Evolutionary conservation across 2,329 filamentous ascomycete species (phyloP).

Genomic region (Amphichorda felina): DNA sequence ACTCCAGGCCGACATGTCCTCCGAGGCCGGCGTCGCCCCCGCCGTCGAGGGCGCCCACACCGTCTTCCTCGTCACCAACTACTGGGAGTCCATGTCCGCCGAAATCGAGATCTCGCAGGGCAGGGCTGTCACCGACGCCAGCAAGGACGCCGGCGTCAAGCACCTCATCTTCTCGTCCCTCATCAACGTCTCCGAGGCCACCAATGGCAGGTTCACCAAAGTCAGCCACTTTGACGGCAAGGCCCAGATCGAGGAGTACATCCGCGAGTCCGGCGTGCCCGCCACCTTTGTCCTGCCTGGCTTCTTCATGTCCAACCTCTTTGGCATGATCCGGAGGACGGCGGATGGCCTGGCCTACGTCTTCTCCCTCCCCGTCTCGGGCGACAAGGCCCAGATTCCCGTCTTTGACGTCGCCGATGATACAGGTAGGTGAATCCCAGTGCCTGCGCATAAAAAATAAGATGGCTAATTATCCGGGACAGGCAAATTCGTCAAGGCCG

Average conservation of each 20-base stretch:
- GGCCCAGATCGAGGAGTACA: constrained; percentile 43
- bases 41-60: constrained; percentile 30
- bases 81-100: constrained; percentile 19
- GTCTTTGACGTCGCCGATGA: constrained; percentile 24
- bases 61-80: constrained; percentile 28
- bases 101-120: constrained; percentile 27
- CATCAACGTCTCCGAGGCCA: constrained; percentile 22
- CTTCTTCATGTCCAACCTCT: constrained; percentile 41
- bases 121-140: constrained; percentile 32
- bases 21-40: constrained; percentile 17
- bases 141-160: constrained; percentile 27
- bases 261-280: constrained; percentile 33
- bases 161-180: constrained; percentile 35
- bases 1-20: constrained; percentile 26
- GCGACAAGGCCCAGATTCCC: constrained; percentile 20
- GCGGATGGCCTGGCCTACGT: constrained; percentile 16
- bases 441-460: no score
- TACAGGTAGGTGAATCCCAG: constrained; percentile 22
- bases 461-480: not conserved
- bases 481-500: constrained; percentile 22
- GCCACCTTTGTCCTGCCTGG: constrained; percentile 39
- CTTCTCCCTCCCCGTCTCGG: constrained; percentile 14
- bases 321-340: constrained; percentile 13
- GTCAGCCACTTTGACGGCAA: constrained; percentile 45
- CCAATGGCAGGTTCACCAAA: constrained; percentile 21